phyloP scores from a whole-genome alignment of 768 basidiomycete genomes.

The Suillus sp. region DNA sequence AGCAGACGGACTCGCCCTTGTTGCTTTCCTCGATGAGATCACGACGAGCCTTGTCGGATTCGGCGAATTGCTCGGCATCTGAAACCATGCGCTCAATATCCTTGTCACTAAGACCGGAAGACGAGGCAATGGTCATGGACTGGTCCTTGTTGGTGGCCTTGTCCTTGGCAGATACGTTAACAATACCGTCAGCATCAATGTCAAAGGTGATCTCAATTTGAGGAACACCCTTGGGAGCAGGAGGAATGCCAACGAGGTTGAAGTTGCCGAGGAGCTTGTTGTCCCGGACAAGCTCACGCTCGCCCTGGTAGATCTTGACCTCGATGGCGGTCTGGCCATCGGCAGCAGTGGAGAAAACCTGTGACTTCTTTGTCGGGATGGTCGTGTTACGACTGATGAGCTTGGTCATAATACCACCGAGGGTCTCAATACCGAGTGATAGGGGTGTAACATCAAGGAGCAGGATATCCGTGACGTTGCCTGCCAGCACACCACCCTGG shows the following conservation, averaged over 20 bases:
- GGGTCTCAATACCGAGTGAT: conserved; percentile 94
- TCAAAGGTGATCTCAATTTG: conserved; percentile 91
- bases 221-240: conserved; percentile 73
- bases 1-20: conserved; percentile 91
- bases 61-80: conserved; percentile 92
- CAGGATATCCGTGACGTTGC: conserved; percentile 93
- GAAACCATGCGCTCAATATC: conserved; percentile 97
- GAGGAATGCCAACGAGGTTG: conserved; percentile 97
- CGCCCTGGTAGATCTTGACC: conserved; percentile 99
- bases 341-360: conserved; percentile 97
- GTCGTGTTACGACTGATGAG: conserved; percentile 98
- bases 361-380: conserved; percentile 99
- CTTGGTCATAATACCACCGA: conserved; percentile 99
- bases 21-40: conserved; percentile 93
- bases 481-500: conserved; percentile 96
- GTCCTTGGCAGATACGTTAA: conserved; percentile 95
- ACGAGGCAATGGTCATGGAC: conserved; percentile 97
- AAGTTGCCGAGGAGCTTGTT: conserved; percentile 99
- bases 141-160: conserved; percentile 90
- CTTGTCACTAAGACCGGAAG: conserved; percentile 93
- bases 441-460: conserved; percentile 96
- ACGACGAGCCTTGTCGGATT: conserved; percentile 87
- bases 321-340: conserved; percentile 99
- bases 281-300: conserved; percentile 97
- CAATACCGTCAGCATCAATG: conserved; percentile 97